Conservation (phyloP, 176 grass and related monocot genomes). For the Dendrocalamus sinicus region DNA sequence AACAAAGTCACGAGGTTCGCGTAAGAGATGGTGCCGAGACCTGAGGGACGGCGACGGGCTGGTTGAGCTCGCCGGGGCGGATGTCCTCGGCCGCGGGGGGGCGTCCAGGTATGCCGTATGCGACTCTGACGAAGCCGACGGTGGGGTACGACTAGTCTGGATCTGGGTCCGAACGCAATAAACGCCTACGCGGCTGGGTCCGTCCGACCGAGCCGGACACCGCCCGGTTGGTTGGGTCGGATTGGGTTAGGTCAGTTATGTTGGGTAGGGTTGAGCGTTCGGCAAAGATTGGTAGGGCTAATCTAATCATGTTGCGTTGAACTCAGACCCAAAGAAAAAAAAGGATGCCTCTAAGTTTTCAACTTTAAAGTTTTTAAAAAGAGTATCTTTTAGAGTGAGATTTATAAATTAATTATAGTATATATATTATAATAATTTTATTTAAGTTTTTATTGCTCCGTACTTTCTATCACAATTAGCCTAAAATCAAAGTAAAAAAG, state of each 20-base stretch:
- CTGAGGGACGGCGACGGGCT: constrained; percentile 55
- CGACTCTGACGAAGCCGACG: neutral
- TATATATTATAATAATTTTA: too few species aligned
- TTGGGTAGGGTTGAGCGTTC: too few species aligned
- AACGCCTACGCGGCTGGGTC: neutral
- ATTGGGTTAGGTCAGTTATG: too few species aligned
- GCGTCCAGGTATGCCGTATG: constrained; percentile 10
- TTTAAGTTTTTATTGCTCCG: too few species aligned
- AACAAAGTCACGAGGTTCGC: neutral
- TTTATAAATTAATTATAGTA: too few species aligned
- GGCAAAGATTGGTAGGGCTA: neutral
- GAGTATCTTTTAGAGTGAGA: too few species aligned
- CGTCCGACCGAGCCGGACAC: neutral
- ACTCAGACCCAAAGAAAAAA: neutral
- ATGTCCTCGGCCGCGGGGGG: constrained; percentile 53
- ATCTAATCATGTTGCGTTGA: neutral
- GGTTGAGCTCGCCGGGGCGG: constrained; percentile 73
- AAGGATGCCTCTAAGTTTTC: neutral
- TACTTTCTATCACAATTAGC: rapidly evolving
- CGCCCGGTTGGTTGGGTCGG: too few species aligned
- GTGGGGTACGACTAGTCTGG: neutral
- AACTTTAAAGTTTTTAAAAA: too few species aligned
- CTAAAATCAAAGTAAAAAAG: too few species aligned
- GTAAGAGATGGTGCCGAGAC: constrained; percentile 6
- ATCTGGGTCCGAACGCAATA: neutral